A percentile compares a stretch with the other conserved stretches of the same genome.
phyloP scores from a whole-genome alignment of 768 basidiomycete genomes.

The Mrakia hoshinonis region DNA sequence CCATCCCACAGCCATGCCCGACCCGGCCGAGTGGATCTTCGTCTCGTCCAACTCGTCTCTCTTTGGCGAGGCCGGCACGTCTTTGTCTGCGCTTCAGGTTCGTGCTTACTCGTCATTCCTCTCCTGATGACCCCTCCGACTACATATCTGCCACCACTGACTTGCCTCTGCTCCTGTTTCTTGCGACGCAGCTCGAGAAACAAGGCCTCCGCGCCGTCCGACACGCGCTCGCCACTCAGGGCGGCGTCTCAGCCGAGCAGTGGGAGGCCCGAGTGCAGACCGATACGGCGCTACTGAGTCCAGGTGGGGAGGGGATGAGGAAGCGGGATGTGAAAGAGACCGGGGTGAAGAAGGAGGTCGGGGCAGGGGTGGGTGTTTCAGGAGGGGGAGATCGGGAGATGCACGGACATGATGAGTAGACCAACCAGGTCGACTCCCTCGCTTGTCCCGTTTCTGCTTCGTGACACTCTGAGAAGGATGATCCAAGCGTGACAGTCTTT shows the following conservation, averaged over 20 bases:
- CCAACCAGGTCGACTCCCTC: too few relatives aligned
- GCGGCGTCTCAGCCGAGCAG: not conserved
- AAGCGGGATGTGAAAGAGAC: not conserved
- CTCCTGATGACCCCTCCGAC: not conserved
- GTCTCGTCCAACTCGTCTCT: constrained; percentile 31
- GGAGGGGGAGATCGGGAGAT: too few relatives aligned
- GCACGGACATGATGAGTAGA: too few relatives aligned
- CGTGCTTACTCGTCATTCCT: not conserved
- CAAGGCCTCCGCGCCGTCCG: not conserved
- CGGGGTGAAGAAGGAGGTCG: too few relatives aligned
- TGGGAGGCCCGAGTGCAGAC: not conserved
- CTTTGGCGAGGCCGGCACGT: constrained; percentile 22
- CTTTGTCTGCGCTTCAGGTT: not conserved
- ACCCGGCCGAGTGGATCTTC: constrained; percentile 38
- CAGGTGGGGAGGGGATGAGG: not conserved
- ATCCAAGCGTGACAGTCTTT: too few relatives aligned
- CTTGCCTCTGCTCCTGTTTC: not conserved
- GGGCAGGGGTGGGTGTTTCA: too few relatives aligned
- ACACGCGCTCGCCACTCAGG: not conserved
- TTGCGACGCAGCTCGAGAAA: not conserved
- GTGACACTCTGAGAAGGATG: too few relatives aligned
- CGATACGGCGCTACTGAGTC: not conserved
- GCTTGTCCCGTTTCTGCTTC: too few relatives aligned
- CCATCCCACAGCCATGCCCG: constrained; percentile 27
- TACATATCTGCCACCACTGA: not conserved